These are phyloP conservation scores for Allium sativum DNA, from an alignment of 106 monocot genomes.

Conservation along the genomic window DNA sequence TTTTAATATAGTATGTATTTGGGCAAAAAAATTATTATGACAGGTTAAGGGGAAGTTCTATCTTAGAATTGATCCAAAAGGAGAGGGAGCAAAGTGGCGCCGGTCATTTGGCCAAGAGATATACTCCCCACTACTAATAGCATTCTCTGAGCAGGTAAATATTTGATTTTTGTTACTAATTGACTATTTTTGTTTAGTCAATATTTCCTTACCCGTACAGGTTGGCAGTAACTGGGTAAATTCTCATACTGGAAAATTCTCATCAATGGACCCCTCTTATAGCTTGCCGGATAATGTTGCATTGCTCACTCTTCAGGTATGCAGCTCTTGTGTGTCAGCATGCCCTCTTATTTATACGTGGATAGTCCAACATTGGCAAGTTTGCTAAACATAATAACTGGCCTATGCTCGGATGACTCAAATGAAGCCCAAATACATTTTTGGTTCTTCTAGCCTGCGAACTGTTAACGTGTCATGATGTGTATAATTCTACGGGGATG, in stretches of 20 bases:
- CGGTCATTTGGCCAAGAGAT: constrained; percentile 83
- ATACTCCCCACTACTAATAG: constrained; percentile 84
- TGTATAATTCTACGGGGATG: too few relatives aligned
- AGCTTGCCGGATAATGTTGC: constrained; percentile 93
- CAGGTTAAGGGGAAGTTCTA: constrained; percentile 87
- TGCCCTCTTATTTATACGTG: too few relatives aligned
- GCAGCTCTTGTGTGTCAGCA: too few relatives aligned
- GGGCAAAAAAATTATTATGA: not conserved
- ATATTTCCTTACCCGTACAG: constrained; percentile 13
- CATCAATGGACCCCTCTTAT: constrained; percentile 82
- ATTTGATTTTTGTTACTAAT: not conserved
- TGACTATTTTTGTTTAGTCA: not conserved
- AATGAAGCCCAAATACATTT: too few relatives aligned
- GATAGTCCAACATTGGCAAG: too few relatives aligned
- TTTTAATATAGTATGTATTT: too few relatives aligned
- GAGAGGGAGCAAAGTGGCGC: constrained; percentile 93
- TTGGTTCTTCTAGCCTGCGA: too few relatives aligned
- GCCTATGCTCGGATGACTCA: too few relatives aligned
- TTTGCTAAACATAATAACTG: too few relatives aligned
- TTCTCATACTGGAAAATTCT: constrained; percentile 58
- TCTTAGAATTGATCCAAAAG: constrained; percentile 68
- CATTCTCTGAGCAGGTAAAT: constrained; percentile 77
- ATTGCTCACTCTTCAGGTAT: constrained; percentile 86
- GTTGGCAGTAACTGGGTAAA: constrained; percentile 46
- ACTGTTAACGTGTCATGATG: too few relatives aligned